Conservation (phyloP, 768 basidiomycete genomes). For the Gautieria morchelliformis region DNA sequence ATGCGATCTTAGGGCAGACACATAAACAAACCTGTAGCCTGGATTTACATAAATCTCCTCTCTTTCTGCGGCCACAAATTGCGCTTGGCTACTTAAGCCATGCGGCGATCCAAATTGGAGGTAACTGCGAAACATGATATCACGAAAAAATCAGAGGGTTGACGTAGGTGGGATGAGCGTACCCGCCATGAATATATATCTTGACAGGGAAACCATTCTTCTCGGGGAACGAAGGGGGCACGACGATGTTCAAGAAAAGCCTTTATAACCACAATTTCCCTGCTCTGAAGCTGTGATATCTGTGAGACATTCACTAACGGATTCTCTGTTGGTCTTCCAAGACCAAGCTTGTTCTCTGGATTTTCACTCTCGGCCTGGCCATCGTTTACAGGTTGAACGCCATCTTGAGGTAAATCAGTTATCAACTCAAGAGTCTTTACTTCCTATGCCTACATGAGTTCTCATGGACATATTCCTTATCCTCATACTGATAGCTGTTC, state of each 20-base stretch:
- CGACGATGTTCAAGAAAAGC: conserved; percentile 55
- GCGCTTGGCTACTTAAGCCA: conserved; percentile 47
- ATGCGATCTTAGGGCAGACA: neutral
- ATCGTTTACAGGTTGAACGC: conserved; percentile 52
- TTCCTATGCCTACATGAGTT: conserved; percentile 34
- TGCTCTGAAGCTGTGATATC: neutral
- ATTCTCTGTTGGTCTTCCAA: conserved; percentile 61
- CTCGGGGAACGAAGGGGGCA: conserved; percentile 42
- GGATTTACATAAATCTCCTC: conserved; percentile 70
- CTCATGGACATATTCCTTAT: conserved; percentile 53
- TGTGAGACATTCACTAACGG: conserved; percentile 33
- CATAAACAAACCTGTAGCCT: conserved; percentile 37
- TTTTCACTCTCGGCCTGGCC: conserved; percentile 37
- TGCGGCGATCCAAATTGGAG: conserved; percentile 76
- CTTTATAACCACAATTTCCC: conserved; percentile 22
- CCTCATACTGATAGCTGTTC: conserved; percentile 41
- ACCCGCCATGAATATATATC: conserved; percentile 76
- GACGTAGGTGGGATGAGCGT: conserved; percentile 7
- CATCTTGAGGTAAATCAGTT: conserved; percentile 32
- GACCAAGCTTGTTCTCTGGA: conserved; percentile 48
- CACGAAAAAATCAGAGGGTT: neutral
- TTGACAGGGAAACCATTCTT: conserved; percentile 48
- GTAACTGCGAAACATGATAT: conserved; percentile 33
- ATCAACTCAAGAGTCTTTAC: neutral
- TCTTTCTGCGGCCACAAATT: conserved; percentile 53